Evolutionary conservation across 2,329 filamentous ascomycete species (phyloP).

Genomic region (Colletotrichum musicola): DNA sequence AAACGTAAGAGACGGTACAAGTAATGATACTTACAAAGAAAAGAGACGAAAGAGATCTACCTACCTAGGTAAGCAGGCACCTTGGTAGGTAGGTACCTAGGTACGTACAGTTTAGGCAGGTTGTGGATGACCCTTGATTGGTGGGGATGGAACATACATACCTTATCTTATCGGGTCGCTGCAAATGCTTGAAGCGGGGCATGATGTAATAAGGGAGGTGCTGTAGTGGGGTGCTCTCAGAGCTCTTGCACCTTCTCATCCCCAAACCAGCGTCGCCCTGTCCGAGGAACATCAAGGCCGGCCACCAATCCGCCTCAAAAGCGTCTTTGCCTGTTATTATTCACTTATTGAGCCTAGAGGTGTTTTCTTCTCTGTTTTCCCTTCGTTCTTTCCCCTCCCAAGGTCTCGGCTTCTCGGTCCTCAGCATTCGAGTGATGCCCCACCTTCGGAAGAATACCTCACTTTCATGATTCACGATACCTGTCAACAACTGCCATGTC

Average conservation of each 20-base stretch:
- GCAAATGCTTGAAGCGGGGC: constrained; percentile 33
- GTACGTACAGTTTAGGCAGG: too few species aligned
- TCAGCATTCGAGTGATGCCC: constrained; percentile 24
- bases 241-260: constrained; percentile 15
- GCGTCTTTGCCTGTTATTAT: not conserved
- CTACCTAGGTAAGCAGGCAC: too few species aligned
- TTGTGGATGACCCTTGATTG: not conserved
- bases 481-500: constrained; percentile 57
- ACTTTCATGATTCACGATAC: constrained; percentile 31
- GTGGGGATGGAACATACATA: not conserved
- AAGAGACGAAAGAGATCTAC: too few species aligned
- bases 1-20: too few species aligned
- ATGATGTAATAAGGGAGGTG: constrained; percentile 39
- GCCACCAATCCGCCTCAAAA: not conserved
- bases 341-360: not conserved
- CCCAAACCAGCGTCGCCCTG: not conserved
- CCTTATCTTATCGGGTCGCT: constrained; percentile 32
- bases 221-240: constrained; percentile 21
- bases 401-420: not conserved
- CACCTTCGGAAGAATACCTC: constrained; percentile 27
- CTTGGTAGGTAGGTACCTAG: too few species aligned
- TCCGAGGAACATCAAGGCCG: not conserved
- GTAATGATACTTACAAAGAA: too few species aligned
- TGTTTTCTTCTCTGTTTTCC: too few species aligned
- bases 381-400: not conserved